A percentile compares a stretch with the other conserved stretches of the same genome.
Evolutionary conservation across 2,329 filamentous ascomycete species (phyloP).

Genomic region (Cladosporium sp.): DNA sequence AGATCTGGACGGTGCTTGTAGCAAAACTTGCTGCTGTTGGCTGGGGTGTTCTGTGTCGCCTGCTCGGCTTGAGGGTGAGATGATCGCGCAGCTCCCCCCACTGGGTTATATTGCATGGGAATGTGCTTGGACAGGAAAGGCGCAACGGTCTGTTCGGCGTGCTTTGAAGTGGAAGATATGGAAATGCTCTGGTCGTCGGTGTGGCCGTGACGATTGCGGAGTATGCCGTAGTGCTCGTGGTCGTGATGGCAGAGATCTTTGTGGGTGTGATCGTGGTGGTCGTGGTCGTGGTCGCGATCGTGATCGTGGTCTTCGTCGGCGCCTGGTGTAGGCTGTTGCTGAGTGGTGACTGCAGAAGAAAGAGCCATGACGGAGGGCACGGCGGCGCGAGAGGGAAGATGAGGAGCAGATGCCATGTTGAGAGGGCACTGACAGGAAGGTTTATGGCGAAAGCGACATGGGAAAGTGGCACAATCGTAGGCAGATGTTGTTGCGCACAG

Average conservation of each 20-base stretch:
- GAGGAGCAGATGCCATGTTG: conserved; percentile 15
- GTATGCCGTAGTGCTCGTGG: conserved; percentile 25
- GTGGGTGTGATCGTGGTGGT: conserved; percentile 18
- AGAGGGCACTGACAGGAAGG: neutral
- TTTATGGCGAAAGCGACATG: conserved; percentile 13
- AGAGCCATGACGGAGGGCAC: conserved; percentile 7
- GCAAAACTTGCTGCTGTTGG: conserved; percentile 84
- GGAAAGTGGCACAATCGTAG: conserved; percentile 7
- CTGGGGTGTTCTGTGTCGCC: conserved; percentile 23
- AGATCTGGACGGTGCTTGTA: conserved; percentile 92
- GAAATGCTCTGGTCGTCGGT: conserved; percentile 33
- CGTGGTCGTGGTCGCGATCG: conserved; percentile 4
- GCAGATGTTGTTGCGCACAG: neutral
- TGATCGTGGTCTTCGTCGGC: conserved; percentile 15
- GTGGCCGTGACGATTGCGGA: conserved; percentile 24
- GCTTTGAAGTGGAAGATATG: conserved; percentile 49
- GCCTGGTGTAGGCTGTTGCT: conserved; percentile 20
- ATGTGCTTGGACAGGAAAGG: conserved; percentile 91
- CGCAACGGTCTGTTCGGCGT: conserved; percentile 73
- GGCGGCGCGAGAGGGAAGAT: neutral
- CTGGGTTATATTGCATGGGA: conserved; percentile 78
- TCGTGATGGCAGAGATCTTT: conserved; percentile 28
- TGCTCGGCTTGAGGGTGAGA: conserved; percentile 20
- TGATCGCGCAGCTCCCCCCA: conserved; percentile 45
- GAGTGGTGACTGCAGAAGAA: conserved; percentile 5